Evolutionary conservation across 2,329 filamentous ascomycete genomes (phyloP).

Genomic region (Cercospora sp.): DNA sequence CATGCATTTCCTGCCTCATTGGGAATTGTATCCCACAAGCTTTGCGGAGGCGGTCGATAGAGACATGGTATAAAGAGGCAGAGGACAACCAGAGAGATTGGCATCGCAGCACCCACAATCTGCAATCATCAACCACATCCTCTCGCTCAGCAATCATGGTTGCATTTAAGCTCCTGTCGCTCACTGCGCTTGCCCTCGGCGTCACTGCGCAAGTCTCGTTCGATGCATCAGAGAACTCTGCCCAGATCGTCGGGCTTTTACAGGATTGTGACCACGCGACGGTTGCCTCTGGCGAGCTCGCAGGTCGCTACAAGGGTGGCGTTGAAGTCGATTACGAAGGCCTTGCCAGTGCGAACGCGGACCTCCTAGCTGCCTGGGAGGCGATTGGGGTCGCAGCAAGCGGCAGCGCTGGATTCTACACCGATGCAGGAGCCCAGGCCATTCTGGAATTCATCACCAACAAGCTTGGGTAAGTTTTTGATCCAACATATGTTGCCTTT

Average conservation of each 20-base stretch:
- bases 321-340: not conserved
- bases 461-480: not conserved
- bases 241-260: not conserved
- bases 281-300: not conserved
- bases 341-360: not conserved
- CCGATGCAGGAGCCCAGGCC: constrained; percentile 4
- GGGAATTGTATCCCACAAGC: not conserved
- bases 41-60: not conserved
- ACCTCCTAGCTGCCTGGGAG: constrained; percentile 6
- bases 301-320: not conserved
- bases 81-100: not conserved
- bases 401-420: constrained; percentile 13
- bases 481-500: not conserved
- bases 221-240: constrained; percentile 14
- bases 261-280: constrained; percentile 2
- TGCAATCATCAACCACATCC: not conserved
- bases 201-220: constrained; percentile 15
- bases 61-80: not conserved
- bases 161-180: constrained; percentile 7
- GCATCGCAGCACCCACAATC: not conserved
- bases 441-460: constrained; percentile 13
- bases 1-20: not conserved
- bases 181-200: constrained; percentile 3
- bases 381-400: not conserved
- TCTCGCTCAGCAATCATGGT: constrained; percentile 5